Conservation (phyloP, 225 moss, liverwort and hornwort genomes). For the Polytrichum formosum region DNA sequence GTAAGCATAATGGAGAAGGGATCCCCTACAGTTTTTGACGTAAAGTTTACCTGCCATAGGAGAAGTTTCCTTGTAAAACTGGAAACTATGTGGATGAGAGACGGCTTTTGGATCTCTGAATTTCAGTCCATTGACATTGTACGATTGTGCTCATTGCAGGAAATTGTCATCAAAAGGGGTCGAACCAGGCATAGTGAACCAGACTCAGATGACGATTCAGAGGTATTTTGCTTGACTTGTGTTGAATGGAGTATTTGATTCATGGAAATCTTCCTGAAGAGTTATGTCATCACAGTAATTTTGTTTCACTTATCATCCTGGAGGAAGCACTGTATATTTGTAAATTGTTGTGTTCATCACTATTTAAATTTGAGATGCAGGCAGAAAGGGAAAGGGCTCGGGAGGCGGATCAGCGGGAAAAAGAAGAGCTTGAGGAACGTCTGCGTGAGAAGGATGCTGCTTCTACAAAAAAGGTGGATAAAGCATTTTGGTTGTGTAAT, state of each 20-base stretch:
- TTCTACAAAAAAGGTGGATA: conserved; percentile 52
- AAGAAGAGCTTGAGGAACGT: conserved; percentile 79
- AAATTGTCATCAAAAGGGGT: conserved; percentile 61
- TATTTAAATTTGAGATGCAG: conserved; percentile 20
- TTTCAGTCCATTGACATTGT: no score
- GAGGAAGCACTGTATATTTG: neutral
- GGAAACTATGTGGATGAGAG: no score
- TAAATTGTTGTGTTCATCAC: neutral
- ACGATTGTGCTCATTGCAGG: conserved; percentile 17
- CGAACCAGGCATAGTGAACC: conserved; percentile 49
- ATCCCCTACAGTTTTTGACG: no score
- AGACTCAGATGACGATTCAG: conserved; percentile 68
- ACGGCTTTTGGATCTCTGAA: no score
- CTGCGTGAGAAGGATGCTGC: conserved; percentile 80
- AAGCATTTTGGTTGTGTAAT: no score
- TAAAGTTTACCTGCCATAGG: no score
- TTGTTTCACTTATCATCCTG: no score
- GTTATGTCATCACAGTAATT: neutral
- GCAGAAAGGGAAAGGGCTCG: conserved; percentile 70
- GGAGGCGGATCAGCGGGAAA: conserved; percentile 81
- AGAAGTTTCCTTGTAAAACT: no score
- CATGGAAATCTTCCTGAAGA: neutral
- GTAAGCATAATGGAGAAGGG: no score
- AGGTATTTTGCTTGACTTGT: conserved; percentile 32
- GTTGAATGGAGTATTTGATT: neutral